A percentile compares a stretch with the other conserved stretches of the same genome.
These are phyloP conservation scores for Tulasnella sp. DNA, from an alignment of 768 basidiomycete genomes.

Conservation along the genomic window DNA sequence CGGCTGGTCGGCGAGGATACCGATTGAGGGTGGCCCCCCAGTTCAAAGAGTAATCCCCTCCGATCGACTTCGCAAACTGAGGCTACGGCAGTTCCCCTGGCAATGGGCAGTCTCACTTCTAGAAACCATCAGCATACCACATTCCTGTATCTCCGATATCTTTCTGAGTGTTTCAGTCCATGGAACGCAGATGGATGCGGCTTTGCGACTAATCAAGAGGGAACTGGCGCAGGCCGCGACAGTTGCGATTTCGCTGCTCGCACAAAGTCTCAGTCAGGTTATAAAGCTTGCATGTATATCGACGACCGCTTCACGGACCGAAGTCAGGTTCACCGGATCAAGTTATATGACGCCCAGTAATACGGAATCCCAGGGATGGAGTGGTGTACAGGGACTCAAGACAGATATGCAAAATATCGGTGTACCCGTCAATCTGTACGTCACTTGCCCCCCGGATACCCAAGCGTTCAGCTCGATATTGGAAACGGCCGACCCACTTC, in stretches of 20 bases:
- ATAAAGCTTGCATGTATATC: not conserved
- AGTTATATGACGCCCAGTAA: not conserved
- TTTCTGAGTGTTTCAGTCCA: not conserved
- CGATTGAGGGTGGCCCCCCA: not conserved
- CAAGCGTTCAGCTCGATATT: not conserved
- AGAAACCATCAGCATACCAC: not conserved
- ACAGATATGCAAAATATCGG: not conserved
- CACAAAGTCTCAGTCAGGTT: not conserved
- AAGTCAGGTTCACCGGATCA: not conserved
- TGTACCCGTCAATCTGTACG: not conserved
- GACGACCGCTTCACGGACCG: not conserved
- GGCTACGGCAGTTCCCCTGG: not conserved
- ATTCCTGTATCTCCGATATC: not conserved
- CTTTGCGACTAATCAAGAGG: not conserved
- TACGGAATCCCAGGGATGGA: not conserved
- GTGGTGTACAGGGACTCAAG: not conserved
- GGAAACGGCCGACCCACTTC: not conserved
- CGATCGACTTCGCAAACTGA: not conserved
- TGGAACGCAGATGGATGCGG: not conserved
- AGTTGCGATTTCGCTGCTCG: not conserved
- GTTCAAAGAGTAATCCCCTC: not conserved
- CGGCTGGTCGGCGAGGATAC: not conserved
- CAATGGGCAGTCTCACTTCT: not conserved
- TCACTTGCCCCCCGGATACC: not conserved
- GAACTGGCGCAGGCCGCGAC: not conserved